These are phyloP conservation scores for Camellia japonica DNA, from an alignment of 148 eudicot species.

Conservation along the genomic window DNA sequence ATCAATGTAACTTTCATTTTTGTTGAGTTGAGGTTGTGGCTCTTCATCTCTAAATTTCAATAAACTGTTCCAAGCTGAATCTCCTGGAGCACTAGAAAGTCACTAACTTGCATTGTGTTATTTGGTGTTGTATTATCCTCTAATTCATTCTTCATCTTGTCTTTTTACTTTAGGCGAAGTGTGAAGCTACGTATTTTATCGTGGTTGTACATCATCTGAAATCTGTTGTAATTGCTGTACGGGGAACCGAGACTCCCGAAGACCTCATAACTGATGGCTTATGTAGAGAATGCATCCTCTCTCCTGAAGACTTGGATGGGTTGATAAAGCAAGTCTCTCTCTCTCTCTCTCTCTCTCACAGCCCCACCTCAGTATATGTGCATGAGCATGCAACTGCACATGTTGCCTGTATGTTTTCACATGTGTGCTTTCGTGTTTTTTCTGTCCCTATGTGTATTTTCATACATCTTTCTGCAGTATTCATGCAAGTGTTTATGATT, in stretches of 20 bases:
- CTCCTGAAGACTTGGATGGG: conserved; percentile 59
- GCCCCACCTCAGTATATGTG: not conserved
- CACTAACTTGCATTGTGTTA: not conserved
- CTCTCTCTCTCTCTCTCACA: conserved; percentile 1
- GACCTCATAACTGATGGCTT: conserved; percentile 79
- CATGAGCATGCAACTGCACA: not conserved
- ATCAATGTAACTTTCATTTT: not conserved
- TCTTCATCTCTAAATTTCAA: not conserved
- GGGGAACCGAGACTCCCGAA: conserved; percentile 84
- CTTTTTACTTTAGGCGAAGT: conserved; percentile 45
- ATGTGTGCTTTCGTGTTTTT: not conserved
- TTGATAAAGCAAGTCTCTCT: conserved; percentile 52
- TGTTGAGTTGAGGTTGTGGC: not conserved
- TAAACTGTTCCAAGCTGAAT: not conserved
- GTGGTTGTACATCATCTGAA: conserved; percentile 56
- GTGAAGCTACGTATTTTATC: conserved; percentile 72
- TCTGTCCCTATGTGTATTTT: not conserved
- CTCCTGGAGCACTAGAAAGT: not conserved
- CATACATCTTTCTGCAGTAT: not conserved
- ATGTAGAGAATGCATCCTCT: conserved; percentile 67
- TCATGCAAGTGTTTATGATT: not conserved
- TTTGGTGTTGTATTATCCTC: not conserved
- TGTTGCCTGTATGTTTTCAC: not conserved
- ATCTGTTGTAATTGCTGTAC: conserved; percentile 60
- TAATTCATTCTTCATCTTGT: not conserved